Conservation (phyloP, 2,329 filamentous ascomycete genomes). For the Diaporthe nobilis region DNA sequence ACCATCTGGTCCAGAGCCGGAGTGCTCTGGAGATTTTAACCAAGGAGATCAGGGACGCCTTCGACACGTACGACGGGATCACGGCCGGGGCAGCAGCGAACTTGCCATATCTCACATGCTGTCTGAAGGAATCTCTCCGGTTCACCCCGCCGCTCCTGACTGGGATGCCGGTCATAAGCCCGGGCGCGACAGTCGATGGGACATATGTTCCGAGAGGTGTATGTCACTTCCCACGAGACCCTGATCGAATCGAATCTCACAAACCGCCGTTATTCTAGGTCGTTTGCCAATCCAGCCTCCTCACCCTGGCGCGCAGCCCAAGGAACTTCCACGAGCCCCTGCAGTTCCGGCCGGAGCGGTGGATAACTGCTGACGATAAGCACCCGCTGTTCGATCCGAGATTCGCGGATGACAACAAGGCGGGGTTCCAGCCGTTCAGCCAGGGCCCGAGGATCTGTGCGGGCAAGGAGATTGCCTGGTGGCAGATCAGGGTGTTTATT, state of each 20-base stretch:
- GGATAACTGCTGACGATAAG: not conserved
- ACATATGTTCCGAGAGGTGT: not conserved
- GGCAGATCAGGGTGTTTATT: slow-evolving; percentile 42
- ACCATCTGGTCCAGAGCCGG: slow-evolving; percentile 56
- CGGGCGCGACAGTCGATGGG: not conserved
- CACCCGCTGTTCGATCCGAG: not conserved
- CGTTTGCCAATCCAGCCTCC: slow-evolving; percentile 14
- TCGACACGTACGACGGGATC: slow-evolving; percentile 54
- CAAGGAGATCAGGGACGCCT: slow-evolving; percentile 57
- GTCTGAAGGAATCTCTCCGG: slow-evolving; percentile 53
- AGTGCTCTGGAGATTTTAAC: slow-evolving; percentile 54
- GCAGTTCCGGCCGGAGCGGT: slow-evolving; percentile 10
- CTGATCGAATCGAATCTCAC: too few relatives aligned
- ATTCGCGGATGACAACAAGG: not conserved
- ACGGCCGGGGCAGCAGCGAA: slow-evolving; percentile 47
- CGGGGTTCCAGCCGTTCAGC: slow-evolving; percentile 42
- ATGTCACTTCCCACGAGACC: not conserved
- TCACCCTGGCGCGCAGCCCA: not conserved
- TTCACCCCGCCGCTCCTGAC: slow-evolving; percentile 50
- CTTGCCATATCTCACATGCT: slow-evolving; percentile 52
- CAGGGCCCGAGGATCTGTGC: slow-evolving; percentile 43
- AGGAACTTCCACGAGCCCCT: not conserved
- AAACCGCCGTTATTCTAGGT: not conserved
- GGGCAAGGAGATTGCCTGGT: slow-evolving; percentile 44
- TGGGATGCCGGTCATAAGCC: slow-evolving; percentile 44